Evolutionary conservation across 495 filamentous ascomycete genomes (phyloP).

Genomic region (Hyaloscypha bicolor): DNA sequence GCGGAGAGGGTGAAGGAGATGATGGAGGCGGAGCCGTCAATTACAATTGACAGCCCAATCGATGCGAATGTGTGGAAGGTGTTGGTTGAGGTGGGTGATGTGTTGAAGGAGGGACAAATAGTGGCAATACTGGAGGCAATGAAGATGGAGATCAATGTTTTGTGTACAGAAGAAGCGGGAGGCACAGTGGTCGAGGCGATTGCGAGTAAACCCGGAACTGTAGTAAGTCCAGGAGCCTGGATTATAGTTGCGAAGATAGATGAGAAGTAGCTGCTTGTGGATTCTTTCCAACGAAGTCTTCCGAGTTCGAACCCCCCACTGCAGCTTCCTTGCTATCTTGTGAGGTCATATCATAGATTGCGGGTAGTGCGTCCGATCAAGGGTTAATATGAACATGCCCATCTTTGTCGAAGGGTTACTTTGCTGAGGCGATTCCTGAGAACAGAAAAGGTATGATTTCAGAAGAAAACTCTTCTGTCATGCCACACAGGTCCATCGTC

Average conservation of each 20-base stretch:
- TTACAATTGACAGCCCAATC: constrained; percentile 49
- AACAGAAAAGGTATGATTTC: too few relatives aligned
- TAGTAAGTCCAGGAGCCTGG: constrained; percentile 43
- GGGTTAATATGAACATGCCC: too few relatives aligned
- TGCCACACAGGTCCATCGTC: too few relatives aligned
- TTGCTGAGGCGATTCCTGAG: too few relatives aligned
- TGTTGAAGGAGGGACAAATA: constrained; percentile 37
- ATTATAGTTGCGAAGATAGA: constrained; percentile 35
- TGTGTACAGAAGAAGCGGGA: constrained; percentile 31
- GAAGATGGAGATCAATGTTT: constrained; percentile 57
- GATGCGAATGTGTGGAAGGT: constrained; percentile 65
- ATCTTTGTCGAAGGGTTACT: too few relatives aligned
- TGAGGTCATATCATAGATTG: too few relatives aligned
- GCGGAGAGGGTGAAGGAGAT: constrained; percentile 42
- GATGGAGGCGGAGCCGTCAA: constrained; percentile 45
- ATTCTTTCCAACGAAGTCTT: not conserved
- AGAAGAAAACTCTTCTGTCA: too few relatives aligned
- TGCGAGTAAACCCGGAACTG: constrained; percentile 45
- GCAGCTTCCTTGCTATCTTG: too few relatives aligned
- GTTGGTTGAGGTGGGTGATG: constrained; percentile 44
- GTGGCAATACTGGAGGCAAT: constrained; percentile 55
- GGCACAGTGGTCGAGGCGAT: constrained; percentile 39
- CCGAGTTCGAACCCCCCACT: too few relatives aligned
- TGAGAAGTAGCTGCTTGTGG: not conserved
- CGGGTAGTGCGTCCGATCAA: too few relatives aligned